Base-by-base conservation (phyloP, 2,329 filamentous ascomycete genomes). In the Trichoderma sp. region DNA sequence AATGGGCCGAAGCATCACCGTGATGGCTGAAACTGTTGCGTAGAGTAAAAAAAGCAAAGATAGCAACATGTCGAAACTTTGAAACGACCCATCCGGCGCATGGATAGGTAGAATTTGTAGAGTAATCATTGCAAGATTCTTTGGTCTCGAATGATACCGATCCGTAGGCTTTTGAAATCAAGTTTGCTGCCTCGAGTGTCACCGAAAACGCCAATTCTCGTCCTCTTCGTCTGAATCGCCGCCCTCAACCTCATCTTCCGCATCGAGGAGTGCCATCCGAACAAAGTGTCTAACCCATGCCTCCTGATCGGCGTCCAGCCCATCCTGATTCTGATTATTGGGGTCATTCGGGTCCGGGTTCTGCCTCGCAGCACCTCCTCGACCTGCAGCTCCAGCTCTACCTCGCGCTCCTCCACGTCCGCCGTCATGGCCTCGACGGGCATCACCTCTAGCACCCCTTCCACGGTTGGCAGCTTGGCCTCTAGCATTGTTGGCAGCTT, bases 211-310 rank as follows among this genome's bases (percentile, higher is more conserved):
- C 73, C 78, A 79, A 21, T 75, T 65, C 16, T 66, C 76, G 53
- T 78, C 80, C n/a, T 84, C 83, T 29, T 82, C 80, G 75, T 83
- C 83, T 53, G 80, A 84, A 74, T 86, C 87, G 56, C 84, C 86
- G 1, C 73, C 78, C 8, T 76, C 78, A 72, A 85, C 82, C 68
- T 86, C 84, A 79, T 89, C 86, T 80, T 90, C 89, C 77, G 87
- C 83, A 78, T 90, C 89, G 41, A 87, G 83, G 71, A 90, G 83
- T 4, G 89, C 89, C 78, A 89, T 85, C 80, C 86, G 86, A 66
- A 90, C 88, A 79, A 90, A 90, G 72, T 86, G 85, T 65, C 88
- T 85, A 62, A 90, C 83, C 89, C 89, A 90, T 41, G 86, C 88
- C 77, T 85, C 85, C 75, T 89, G 85, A 24, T 80, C 82, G n/a